These are phyloP conservation scores for Pseudozyma pruni DNA, from an alignment of 1,284 basidiomycete species.

Conservation along the genomic window DNA sequence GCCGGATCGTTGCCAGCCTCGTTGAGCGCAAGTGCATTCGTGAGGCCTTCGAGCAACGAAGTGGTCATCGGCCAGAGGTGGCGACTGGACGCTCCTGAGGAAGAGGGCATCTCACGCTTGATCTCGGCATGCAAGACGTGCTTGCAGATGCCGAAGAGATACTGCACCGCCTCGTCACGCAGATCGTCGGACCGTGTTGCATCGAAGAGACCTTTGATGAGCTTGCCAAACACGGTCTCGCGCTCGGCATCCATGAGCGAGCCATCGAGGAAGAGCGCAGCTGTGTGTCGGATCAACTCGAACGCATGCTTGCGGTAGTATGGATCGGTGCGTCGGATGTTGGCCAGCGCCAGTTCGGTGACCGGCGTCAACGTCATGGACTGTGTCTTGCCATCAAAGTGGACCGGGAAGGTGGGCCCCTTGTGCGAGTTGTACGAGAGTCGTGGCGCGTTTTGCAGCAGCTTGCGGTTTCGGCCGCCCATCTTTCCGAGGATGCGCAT, in stretches of 20 bases:
- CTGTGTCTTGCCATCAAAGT: constrained; percentile 68
- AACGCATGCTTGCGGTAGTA: constrained; percentile 81
- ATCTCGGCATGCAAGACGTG: constrained; percentile 74
- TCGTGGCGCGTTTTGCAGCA: constrained; percentile 80
- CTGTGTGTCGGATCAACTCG: constrained; percentile 79
- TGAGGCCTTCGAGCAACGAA: constrained; percentile 62
- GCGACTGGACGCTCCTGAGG: constrained; percentile 71
- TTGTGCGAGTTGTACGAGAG: constrained; percentile 73
- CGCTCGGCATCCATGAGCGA: constrained; percentile 72
- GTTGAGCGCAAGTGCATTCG: constrained; percentile 53
- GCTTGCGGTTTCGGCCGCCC: constrained; percentile 89
- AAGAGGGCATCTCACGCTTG: constrained; percentile 68
- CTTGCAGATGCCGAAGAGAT: constrained; percentile 76
- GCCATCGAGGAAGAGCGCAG: constrained; percentile 80
- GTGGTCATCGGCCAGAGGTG: constrained; percentile 72
- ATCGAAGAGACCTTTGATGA: constrained; percentile 80
- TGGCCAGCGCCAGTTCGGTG: constrained; percentile 77
- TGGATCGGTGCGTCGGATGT: constrained; percentile 75
- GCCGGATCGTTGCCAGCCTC: constrained; percentile 64
- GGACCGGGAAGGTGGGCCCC: constrained; percentile 43
- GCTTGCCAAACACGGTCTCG: constrained; percentile 78
- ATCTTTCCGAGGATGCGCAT: constrained; percentile 97
- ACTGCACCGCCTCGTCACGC: constrained; percentile 76
- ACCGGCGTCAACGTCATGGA: constrained; percentile 79
- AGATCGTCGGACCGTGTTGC: constrained; percentile 79